Evolutionary conservation across 2,329 filamentous ascomycete species (phyloP), one percentile per base, ranked within the genome.

Genomic region (Neopestalotiopsis sp.): DNA sequence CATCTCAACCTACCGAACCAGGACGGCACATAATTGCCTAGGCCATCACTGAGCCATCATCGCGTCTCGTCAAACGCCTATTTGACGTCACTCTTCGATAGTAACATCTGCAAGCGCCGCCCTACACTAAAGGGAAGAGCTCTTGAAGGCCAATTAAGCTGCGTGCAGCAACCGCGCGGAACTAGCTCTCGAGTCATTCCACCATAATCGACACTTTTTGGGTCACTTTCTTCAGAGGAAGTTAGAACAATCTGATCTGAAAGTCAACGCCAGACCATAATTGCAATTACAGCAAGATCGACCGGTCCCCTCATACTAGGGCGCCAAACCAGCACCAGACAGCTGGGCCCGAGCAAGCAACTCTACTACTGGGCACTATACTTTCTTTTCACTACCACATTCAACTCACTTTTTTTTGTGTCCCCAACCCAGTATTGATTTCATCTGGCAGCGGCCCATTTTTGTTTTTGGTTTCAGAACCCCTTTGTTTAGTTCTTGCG

Each of bases 401-500:
- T 17, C 57, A 28, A 28, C n/a, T 34, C 24, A 28, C n/a, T 17
- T 17, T 34, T 20, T 7, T 17, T 28, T 28, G 24, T 28, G 24
- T 24, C n/a, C 30, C 12, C 24, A 14, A 34, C 20, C 57, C n/a
- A 53, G 45, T 53, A 53, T 53, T 53, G 45, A 53, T 53, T 53
- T 53, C 45, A 24, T 53, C 45, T 53, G 45, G 45, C 45, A 53
- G 45, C 45, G 45, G 45, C 45, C 45, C 45, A 17, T n/a, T 53
- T 20, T 20, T 53, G 45, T 53, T 20, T 24, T 56, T 56, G 9
- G 45, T n/a, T 53, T 53, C 45, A 53, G 45, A 53, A 53, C 45
- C 45, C 45, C 45, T 53, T 53, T 53, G 45, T 53, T 53, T 53
- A 53, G 45, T 53, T 53, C 45, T n/a, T 53, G 34, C 42, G 34